A percentile compares a stretch with the other conserved stretches of the same genome.
phyloP scores from a whole-genome alignment of 768 basidiomycete genomes.

The Tricholoma sp. region DNA sequence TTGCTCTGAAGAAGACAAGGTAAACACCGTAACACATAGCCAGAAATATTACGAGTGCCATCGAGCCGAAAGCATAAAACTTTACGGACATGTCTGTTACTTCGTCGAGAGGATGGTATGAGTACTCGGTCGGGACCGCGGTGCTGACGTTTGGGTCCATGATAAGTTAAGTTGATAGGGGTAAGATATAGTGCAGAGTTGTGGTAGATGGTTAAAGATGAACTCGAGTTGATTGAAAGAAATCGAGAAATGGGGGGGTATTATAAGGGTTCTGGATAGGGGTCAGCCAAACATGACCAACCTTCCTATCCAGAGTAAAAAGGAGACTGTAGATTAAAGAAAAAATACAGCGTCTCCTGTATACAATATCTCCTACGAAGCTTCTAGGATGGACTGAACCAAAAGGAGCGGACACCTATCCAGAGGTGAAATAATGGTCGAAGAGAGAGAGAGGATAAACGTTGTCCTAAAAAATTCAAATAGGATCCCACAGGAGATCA shows the following conservation, averaged over 20 bases:
- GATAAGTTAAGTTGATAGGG: not conserved
- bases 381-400: too few species aligned
- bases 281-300: too few species aligned
- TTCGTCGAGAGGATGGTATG: not conserved
- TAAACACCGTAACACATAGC: not conserved
- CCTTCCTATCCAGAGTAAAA: too few species aligned
- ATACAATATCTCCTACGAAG: too few species aligned
- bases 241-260: too few species aligned
- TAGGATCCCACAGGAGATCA: conserved; percentile 67
- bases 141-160: not conserved
- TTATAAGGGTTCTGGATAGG: too few species aligned
- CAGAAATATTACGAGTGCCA: not conserved
- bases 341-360: too few species aligned
- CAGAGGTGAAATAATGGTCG: too few species aligned
- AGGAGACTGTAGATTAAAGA: too few species aligned
- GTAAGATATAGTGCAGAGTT: not conserved
- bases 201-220: not conserved
- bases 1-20: not conserved
- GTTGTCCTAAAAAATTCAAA: conserved; percentile 2
- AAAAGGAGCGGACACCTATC: too few species aligned
- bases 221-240: not conserved
- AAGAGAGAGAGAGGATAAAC: too few species aligned
- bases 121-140: not conserved
- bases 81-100: not conserved
- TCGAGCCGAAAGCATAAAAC: not conserved